Conservation (phyloP, 305 asterid genomes). For the Fraxinus dipetala region DNA sequence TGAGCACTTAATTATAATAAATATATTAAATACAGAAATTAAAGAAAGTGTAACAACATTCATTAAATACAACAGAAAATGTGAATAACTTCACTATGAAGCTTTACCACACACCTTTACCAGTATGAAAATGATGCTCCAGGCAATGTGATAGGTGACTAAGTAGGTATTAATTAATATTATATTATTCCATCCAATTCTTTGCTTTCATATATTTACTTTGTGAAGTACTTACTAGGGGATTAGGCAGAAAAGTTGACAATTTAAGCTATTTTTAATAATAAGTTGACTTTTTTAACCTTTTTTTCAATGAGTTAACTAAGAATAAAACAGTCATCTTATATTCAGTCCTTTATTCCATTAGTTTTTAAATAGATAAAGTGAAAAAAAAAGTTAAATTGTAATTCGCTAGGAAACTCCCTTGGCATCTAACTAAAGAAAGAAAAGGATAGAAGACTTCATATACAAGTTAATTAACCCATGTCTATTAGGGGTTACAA, state of each 20-base stretch:
- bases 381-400: background rate
- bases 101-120: background rate
- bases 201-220: background rate
- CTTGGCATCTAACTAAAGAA: background rate
- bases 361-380: background rate
- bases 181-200: background rate
- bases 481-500: background rate
- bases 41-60: conserved; percentile 24
- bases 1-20: conserved; percentile 25
- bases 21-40: conserved; percentile 20
- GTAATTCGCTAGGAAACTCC: background rate
- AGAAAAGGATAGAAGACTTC: background rate
- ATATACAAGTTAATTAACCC: background rate
- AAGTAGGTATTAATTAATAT: background rate
- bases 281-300: conserved; percentile 24
- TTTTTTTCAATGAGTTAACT: background rate
- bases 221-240: background rate
- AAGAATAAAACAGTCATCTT: background rate
- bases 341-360: background rate
- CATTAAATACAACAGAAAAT: conserved; percentile 21
- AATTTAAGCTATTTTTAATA: conserved; percentile 2
- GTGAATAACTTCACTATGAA: background rate
- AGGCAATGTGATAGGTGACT: conserved; percentile 20
- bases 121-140: conserved; percentile 21
- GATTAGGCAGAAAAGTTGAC: background rate